phyloP scores from a whole-genome alignment of 2,329 filamentous ascomycete species.

The Cordyceps fumosorosea region DNA sequence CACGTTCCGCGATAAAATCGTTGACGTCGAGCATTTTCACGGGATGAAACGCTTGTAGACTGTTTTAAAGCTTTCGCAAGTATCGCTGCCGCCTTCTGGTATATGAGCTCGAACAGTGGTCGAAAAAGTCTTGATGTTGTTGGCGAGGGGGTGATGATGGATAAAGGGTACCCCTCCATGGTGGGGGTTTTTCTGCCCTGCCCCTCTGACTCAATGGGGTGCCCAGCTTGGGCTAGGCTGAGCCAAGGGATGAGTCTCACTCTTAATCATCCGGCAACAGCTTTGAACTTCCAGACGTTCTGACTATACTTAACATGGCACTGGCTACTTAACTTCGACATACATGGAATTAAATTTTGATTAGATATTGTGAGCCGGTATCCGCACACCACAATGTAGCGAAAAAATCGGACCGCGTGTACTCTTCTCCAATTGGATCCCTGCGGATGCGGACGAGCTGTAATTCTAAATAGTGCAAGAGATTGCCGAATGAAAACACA shows the following conservation, averaged over 20 bases:
- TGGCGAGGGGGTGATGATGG: background rate
- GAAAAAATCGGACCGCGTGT: background rate
- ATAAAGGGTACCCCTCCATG: slow-evolving; percentile 6
- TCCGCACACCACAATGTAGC: background rate
- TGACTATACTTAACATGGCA: background rate
- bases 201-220: slow-evolving; percentile 11
- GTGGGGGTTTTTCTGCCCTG: slow-evolving; percentile 13
- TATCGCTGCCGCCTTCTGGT: background rate
- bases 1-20: slow-evolving; percentile 78
- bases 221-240: background rate
- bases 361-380: background rate
- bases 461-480: background rate
- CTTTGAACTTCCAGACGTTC: background rate
- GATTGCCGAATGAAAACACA: background rate
- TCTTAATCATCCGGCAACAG: background rate
- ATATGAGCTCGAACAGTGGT: background rate
- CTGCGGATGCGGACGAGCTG: background rate
- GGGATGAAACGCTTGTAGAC: background rate
- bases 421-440: background rate
- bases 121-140: slow-evolving; percentile 1
- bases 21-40: slow-evolving; percentile 64
- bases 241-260: background rate
- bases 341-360: background rate
- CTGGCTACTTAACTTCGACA: background rate
- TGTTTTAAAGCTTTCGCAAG: background rate